These are phyloP conservation scores for Avena insularis DNA, from an alignment of 176 grass and related monocot species.

Conservation along the genomic window DNA sequence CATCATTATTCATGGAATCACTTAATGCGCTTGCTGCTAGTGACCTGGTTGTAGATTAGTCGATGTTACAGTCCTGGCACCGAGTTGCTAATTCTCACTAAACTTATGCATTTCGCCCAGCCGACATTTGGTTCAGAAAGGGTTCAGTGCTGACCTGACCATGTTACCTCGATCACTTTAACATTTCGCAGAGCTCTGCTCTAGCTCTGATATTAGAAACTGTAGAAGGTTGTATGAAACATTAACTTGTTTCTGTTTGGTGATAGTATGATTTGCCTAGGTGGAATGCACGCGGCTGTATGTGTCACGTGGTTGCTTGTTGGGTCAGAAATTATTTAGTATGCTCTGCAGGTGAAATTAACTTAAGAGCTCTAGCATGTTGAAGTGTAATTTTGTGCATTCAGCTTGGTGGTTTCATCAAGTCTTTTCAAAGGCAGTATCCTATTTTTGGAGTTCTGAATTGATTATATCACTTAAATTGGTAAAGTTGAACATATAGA, in stretches of 20 bases:
- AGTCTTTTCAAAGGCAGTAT: neutral
- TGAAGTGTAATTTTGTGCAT: neutral
- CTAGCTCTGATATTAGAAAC: neutral
- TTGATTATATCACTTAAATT: conserved; percentile 15
- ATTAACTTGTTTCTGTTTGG: conserved; percentile 20
- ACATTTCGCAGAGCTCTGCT: neutral
- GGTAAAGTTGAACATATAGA: neutral
- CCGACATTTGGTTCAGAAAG: neutral
- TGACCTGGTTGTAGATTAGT: conserved; percentile 26
- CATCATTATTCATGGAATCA: neutral
- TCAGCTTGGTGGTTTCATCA: neutral
- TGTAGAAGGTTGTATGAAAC: neutral
- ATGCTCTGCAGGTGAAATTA: neutral
- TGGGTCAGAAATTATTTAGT: neutral
- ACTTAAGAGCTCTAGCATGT: neutral
- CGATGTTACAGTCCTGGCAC: neutral
- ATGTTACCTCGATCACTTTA: neutral
- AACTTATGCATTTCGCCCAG: neutral
- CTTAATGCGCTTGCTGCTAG: neutral
- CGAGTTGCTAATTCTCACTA: neutral
- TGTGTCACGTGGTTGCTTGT: neutral
- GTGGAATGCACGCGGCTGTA: neutral
- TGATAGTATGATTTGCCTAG: neutral
- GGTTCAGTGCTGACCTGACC: neutral
- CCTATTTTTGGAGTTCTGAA: neutral